Evolutionary conservation across 306 rosid genomes (phyloP).

Genomic region (Vigna trinervia): DNA sequence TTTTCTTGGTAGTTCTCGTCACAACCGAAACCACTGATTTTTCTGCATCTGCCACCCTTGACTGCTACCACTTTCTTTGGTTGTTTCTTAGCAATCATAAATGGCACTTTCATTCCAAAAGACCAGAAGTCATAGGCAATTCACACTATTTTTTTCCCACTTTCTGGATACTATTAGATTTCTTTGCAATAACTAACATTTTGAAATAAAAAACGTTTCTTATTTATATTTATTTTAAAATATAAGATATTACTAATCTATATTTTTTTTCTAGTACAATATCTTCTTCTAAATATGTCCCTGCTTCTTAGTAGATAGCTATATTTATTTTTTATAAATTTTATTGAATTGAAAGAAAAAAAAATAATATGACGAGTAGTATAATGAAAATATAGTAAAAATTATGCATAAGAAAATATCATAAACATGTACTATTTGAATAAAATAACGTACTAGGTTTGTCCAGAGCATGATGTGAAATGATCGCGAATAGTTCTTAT

Average conservation of each 20-base stretch:
- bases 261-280: background rate
- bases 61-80: constrained; percentile 51
- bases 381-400: background rate
- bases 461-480: background rate
- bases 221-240: background rate
- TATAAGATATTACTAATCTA: background rate
- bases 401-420: background rate
- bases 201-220: too few relatives aligned
- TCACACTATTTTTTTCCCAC: background rate
- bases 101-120: background rate
- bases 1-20: background rate
- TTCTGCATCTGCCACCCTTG: constrained; percentile 43
- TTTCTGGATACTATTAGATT: background rate
- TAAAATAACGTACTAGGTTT: background rate
- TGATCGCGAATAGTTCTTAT: background rate
- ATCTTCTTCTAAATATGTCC: background rate
- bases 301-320: too few relatives aligned
- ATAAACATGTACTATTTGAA: background rate
- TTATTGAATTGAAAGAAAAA: too few relatives aligned
- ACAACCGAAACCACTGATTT: constrained; percentile 48
- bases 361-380: background rate
- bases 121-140: background rate
- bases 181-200: too few relatives aligned
- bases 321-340: too few relatives aligned
- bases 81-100: constrained; percentile 30